Evolutionary conservation across 352 stramenopile species (phyloP).

Genomic region (Pythium coloratum): DNA sequence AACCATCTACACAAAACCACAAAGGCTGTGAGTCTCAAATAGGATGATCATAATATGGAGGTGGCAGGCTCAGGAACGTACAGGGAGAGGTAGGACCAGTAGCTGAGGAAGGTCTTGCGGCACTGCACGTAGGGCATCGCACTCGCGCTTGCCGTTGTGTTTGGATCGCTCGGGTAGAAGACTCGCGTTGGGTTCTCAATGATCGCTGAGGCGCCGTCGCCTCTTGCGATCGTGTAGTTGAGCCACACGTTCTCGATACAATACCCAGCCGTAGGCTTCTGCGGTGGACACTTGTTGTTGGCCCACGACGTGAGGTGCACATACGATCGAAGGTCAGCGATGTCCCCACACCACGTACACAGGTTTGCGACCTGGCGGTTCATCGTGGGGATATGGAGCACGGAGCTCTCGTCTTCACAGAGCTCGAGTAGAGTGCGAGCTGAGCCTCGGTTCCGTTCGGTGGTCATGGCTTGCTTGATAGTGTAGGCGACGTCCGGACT

Average conservation of each 20-base stretch:
- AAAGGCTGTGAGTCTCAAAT: background rate
- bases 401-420: conserved; percentile 26
- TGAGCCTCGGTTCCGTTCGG: conserved; percentile 5
- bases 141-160: background rate
- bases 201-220: background rate
- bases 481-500: conserved; percentile 5
- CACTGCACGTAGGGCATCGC: conserved; percentile 27
- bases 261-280: conserved; percentile 7
- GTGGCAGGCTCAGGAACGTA: background rate
- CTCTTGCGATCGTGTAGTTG: conserved; percentile 12
- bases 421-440: conserved; percentile 20
- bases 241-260: conserved; percentile 24
- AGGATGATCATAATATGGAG: background rate
- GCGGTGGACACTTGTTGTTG: conserved; percentile 28
- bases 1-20: conserved; percentile 24
- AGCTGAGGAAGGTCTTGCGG: conserved; percentile 28
- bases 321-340: conserved; percentile 27
- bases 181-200: conserved; percentile 6
- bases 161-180: background rate
- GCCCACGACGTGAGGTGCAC: conserved; percentile 25
- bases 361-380: conserved; percentile 17
- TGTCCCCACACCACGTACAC: conserved; percentile 29
- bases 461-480: conserved; percentile 26
- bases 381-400: conserved; percentile 21
- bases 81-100: conserved; percentile 32